phyloP scores from a whole-genome alignment of 1,284 basidiomycete genomes.

The Cryptococcus hybrid region DNA sequence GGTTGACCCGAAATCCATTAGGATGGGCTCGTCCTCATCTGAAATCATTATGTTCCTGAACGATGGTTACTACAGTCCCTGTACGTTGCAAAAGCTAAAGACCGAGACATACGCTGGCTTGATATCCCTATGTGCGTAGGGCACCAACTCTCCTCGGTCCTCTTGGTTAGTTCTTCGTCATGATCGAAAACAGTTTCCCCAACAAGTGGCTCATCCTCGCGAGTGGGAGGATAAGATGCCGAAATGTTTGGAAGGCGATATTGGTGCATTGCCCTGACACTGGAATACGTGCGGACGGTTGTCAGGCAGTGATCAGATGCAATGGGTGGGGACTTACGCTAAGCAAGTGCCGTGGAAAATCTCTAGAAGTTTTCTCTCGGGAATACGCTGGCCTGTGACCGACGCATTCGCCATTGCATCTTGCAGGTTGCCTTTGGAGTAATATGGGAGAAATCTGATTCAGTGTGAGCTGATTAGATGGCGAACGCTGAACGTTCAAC shows the following conservation, averaged over 20 bases:
- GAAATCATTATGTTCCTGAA: slow-evolving; percentile 91
- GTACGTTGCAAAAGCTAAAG: not conserved
- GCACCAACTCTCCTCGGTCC: slow-evolving; percentile 57
- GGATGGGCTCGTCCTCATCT: slow-evolving; percentile 84
- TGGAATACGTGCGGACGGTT: slow-evolving; percentile 3
- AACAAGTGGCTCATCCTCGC: slow-evolving; percentile 37
- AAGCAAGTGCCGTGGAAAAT: slow-evolving; percentile 93
- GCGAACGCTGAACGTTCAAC: not conserved
- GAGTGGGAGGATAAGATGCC: slow-evolving; percentile 31
- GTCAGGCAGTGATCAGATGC: not conserved
- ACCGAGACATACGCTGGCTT: slow-evolving; percentile 79
- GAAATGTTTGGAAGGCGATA: slow-evolving; percentile 55
- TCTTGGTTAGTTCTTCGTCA: slow-evolving; percentile 60
- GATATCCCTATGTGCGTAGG: slow-evolving; percentile 95
- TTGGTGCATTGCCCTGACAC: slow-evolving; percentile 86
- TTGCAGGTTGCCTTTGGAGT: slow-evolving; percentile 78
- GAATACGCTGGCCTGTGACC: slow-evolving; percentile 76
- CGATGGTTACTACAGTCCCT: not conserved
- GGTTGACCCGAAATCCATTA: slow-evolving; percentile 97
- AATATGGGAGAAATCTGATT: slow-evolving; percentile 39
- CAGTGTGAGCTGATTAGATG: not conserved
- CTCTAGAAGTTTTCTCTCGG: slow-evolving; percentile 82
- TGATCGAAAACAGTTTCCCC: slow-evolving; percentile 61
- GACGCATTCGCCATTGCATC: slow-evolving; percentile 87
- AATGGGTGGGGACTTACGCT: slow-evolving; percentile 53